Base-by-base conservation (phyloP, 78 protist genomes). In the Guillardia theta region DNA sequence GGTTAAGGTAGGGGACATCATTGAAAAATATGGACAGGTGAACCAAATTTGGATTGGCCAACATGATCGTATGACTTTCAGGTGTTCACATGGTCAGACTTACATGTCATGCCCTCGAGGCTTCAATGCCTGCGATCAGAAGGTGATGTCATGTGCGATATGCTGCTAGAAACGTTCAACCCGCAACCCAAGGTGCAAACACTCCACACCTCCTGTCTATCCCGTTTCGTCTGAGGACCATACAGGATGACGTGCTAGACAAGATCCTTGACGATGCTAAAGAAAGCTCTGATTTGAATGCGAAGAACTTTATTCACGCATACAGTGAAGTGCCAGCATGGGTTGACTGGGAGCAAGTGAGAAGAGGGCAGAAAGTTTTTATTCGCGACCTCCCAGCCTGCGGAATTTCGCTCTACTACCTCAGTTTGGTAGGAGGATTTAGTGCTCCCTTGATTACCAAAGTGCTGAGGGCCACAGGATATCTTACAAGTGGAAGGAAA, bases 401-500 rank as follows among this genome's bases (percentile, higher is more conserved):
- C 1, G 37, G 37, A 6, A 64, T 76, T 12, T 19, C 30, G 48
- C 94, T 93, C 4, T 93, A n/a, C 62, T 0, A 93, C 94, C 8
- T 45, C 24, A n/a, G 46, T 8, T 39, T 93, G n/a, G 77, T 58
- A 24, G 94, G 88, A 9, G 94, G 94, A 22, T 93, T 93, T 44
- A 37, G 53, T 3, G 94, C 94, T 1, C 90, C 88, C 9, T 12
- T 3, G 39, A 93, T 93, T 62, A n/a, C 70, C 19, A 1, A 9
- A 6, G 94, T 93, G 88, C 39, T 37, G 36, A 15, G 88, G 15
- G 88, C 36, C 43, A 39, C 88, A 39, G 88, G 36, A 15, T 30
- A 77, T 21, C 36, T 77, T 21, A 37, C 39, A 18, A 37, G 36
- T 77, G 39, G 36, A 15, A 37, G 62, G 33, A 53, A 53, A 53